A percentile compares a stretch with the other conserved stretches of the same genome.
These are phyloP conservation scores for Diplosphaera chodatii DNA, from an alignment of 139 green algal species.

Conservation along the genomic window DNA sequence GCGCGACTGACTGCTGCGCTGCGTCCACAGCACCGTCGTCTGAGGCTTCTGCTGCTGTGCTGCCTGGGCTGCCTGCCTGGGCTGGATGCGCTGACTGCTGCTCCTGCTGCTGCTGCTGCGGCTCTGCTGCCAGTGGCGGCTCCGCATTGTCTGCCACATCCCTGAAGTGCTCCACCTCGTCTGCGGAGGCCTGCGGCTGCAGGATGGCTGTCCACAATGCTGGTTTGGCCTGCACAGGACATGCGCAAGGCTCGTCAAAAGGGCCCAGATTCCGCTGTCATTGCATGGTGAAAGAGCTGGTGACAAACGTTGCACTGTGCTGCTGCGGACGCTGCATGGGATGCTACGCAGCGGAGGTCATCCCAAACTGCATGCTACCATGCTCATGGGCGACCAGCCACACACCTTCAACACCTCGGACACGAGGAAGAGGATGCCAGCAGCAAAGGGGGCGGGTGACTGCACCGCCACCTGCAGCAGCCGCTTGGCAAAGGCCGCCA, in stretches of 20 bases:
- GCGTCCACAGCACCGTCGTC: constrained; percentile 8
- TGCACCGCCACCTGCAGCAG: constrained; percentile 78
- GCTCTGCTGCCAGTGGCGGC: background rate
- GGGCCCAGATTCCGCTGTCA: no score
- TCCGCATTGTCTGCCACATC: constrained; percentile 34
- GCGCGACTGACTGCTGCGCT: constrained; percentile 15
- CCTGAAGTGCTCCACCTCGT: constrained; percentile 57
- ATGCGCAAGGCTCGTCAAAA: no score
- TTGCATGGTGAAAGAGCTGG: no score
- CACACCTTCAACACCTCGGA: constrained; percentile 60
- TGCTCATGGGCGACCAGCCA: no score
- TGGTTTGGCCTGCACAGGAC: constrained; percentile 31
- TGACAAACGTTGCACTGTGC: no score
- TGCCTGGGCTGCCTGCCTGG: background rate
- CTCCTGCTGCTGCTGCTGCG: background rate
- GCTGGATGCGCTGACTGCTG: background rate
- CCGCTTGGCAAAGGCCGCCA: constrained; percentile 85
- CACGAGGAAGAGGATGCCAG: constrained; percentile 78
- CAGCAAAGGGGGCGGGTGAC: constrained; percentile 69
- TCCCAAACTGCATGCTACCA: no score
- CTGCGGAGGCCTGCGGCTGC: constrained; percentile 69
- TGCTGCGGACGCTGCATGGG: no score
- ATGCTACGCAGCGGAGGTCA: no score
- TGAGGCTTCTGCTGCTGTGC: background rate
- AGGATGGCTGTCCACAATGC: constrained; percentile 73